Evolutionary conservation across 2,329 filamentous ascomycete genomes (phyloP).

Genomic region (Aplosporella prunicola): DNA sequence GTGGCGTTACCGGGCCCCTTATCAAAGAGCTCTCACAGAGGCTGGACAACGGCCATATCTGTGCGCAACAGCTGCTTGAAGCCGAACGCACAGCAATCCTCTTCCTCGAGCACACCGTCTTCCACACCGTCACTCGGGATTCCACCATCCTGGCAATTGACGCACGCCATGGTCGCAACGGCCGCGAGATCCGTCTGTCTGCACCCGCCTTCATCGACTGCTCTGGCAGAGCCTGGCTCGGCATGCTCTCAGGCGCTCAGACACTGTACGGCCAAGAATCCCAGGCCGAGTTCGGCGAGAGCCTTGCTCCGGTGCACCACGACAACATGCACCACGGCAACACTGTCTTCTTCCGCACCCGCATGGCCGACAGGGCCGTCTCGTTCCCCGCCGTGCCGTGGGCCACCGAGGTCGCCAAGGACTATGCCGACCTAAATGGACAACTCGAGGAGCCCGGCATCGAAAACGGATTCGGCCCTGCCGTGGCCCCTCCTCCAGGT

Average conservation of each 20-base stretch:
- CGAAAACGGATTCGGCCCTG: neutral
- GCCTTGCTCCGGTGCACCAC: neutral
- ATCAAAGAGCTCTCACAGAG: no score
- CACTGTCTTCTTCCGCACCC: neutral
- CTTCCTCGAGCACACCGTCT: no score
- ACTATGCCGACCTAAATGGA: neutral
- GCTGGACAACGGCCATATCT: no score
- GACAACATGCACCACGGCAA: constrained; percentile 1
- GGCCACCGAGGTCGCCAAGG: neutral
- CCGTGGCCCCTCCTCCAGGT: no score
- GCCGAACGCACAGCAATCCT: no score
- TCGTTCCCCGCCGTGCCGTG: neutral
- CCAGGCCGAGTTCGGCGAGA: neutral
- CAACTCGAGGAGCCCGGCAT: neutral
- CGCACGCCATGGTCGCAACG: no score
- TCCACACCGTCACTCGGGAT: no score
- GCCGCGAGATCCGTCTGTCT: no score
- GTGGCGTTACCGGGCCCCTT: no score
- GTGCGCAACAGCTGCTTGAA: no score
- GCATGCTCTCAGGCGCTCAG: neutral
- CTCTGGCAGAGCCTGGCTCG: neutral
- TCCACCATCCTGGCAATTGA: no score
- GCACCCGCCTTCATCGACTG: no score
- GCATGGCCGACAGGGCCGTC: neutral
- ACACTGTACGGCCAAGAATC: neutral